Conservation (phyloP, 2,329 filamentous ascomycete species). For the Penicillium carneum region DNA sequence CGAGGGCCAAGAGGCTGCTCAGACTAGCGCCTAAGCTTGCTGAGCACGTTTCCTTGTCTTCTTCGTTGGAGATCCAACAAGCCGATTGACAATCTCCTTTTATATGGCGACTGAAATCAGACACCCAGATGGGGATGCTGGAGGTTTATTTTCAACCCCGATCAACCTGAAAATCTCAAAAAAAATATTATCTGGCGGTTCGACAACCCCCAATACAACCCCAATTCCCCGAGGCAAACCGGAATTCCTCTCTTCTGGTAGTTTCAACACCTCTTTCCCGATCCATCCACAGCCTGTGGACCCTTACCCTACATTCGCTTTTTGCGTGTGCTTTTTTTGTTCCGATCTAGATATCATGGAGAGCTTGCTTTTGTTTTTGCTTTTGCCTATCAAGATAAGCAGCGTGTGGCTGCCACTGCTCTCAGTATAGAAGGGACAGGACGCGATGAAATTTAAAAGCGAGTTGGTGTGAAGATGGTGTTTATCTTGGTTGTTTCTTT, state of each 20-base stretch:
- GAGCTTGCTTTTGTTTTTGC: conserved; percentile 25
- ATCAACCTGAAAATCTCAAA: conserved; percentile 9
- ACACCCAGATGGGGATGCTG: neutral
- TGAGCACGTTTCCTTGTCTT: conserved; percentile 23
- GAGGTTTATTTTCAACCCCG: neutral
- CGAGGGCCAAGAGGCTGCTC: conserved; percentile 37
- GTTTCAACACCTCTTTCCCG: conserved; percentile 29
- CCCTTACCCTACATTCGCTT: conserved; percentile 21
- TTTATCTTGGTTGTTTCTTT: conserved; percentile 24
- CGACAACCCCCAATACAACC: conserved; percentile 10
- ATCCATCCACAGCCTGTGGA: conserved; percentile 25
- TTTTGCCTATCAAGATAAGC: conserved; percentile 26
- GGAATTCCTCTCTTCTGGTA: conserved; percentile 17
- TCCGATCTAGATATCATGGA: conserved; percentile 36
- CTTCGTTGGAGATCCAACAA: conserved; percentile 6
- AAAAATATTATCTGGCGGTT: neutral
- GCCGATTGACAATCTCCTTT: neutral
- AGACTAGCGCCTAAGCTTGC: conserved; percentile 41
- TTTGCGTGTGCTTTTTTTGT: conserved; percentile 18
- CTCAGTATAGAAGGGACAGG: conserved; percentile 30
- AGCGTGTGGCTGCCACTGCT: conserved; percentile 18
- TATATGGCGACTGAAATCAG: conserved; percentile 3
- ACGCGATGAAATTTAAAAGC: conserved; percentile 27
- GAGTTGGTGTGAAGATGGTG: conserved; percentile 31
- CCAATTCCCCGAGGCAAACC: conserved; percentile 12